phyloP scores from a whole-genome alignment of 2,329 filamentous ascomycete genomes.

The Sclerotiophoma versabilis region DNA sequence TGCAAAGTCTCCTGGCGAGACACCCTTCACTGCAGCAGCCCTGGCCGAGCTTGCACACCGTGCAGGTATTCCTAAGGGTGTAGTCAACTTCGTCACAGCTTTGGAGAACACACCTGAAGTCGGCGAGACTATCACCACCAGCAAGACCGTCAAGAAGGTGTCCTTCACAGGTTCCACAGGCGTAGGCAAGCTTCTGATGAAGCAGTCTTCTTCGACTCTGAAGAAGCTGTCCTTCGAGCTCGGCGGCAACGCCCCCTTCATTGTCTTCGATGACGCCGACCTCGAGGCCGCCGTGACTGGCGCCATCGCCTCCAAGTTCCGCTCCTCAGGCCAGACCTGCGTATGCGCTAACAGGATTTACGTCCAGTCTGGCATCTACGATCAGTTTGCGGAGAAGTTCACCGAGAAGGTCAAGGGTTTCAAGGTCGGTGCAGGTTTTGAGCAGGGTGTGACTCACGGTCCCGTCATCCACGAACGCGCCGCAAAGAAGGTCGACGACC shows the following conservation, averaged over 20 bases:
- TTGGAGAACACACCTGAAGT: constrained; percentile 80
- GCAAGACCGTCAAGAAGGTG: constrained; percentile 81
- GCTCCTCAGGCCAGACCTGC: constrained; percentile 93
- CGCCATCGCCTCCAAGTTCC: constrained; percentile 88
- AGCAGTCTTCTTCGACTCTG: constrained; percentile 80
- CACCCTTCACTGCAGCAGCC: constrained; percentile 88
- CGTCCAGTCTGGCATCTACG: constrained; percentile 79
- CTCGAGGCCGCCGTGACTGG: constrained; percentile 83
- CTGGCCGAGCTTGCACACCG: constrained; percentile 85
- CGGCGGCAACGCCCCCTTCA: constrained; percentile 93
- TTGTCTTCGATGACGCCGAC: constrained; percentile 95
- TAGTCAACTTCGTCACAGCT: constrained; percentile 87
- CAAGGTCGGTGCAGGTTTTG: constrained; percentile 78
- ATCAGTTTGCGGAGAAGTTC: constrained; percentile 73
- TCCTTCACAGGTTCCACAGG: constrained; percentile 85
- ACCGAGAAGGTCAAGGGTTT: constrained; percentile 76
- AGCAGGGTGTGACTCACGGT: constrained; percentile 75
- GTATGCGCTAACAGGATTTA: constrained; percentile 81
- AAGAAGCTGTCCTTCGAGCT: constrained; percentile 92
- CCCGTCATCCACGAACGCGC: constrained; percentile 87
- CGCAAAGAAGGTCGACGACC: constrained; percentile 45
- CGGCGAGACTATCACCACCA: constrained; percentile 77
- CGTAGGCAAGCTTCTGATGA: constrained; percentile 81
- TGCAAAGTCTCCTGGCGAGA: constrained; percentile 89
- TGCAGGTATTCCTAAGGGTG: constrained; percentile 87